Base-by-base conservation (phyloP, 108 stramenopile species). In the Skeletonema potamos region DNA sequence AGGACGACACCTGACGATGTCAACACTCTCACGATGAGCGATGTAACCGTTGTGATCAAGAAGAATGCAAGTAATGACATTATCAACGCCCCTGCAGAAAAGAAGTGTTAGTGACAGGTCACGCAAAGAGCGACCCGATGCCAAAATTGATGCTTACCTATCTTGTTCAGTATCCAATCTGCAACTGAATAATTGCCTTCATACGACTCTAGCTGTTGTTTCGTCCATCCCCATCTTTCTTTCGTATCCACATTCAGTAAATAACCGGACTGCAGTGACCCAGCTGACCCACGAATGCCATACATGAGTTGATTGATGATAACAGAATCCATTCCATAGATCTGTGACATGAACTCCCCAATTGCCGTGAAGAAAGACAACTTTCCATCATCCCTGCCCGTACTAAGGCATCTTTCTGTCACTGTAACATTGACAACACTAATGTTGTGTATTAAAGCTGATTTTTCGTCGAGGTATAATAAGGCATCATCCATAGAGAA, bases 291-390 rank as follows among this genome's bases (percentile, higher is more conserved):
- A 30, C 72, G 54, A 18, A 89, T 74, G 27, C 87, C 82, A 76
- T 80, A 88, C 84, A 90, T 88, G 34, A 90, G 58, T 66, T 85
- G 84, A 71, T 90, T 90, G 36, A 81, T 83, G 55, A 90, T 82
- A 2, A 85, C 62, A 17, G 78, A 71, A 77, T 90, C 89, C 81
- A 87, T 85, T 6, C 89, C 89, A 62, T 79, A 84, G 12, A 84
- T 72, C 62, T 76, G 83, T 7, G 83, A 74, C 15, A 79, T 27
- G 20, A 84, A 81, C 41, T 84, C 70, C 22, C 74, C 83, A 26
- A 55, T 18, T 33, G 70, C 44, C 4, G 41, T 70, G 11, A 77
- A 22, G 48, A 82, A 39, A 6, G 73, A 55, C 59, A 79, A 74
- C 67, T 59, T 33, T 57, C 80, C 79, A 61, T 72, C 64, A 68